Percentiles rank a stretch among this genome's conserved stretches.
Evolutionary conservation across 2,329 filamentous ascomycete genomes (phyloP).

Genomic region (Knufia fluminis): DNA sequence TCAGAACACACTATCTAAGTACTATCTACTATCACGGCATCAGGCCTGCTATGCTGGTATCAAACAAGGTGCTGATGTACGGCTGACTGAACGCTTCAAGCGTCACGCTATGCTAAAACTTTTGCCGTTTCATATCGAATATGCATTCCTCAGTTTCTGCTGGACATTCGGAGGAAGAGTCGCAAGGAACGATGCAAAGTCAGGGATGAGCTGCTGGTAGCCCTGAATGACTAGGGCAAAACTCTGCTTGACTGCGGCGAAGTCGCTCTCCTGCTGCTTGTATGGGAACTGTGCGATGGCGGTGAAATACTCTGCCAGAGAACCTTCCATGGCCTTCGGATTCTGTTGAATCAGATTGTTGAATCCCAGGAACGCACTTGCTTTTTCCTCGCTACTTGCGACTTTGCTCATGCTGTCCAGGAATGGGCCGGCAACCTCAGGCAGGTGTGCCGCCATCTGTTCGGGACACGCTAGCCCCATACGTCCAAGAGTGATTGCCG

Average conservation of each 20-base stretch:
- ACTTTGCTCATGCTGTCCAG: constrained; percentile 73
- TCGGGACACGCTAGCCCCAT: constrained; percentile 72
- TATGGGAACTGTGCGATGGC: constrained; percentile 64
- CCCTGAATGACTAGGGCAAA: constrained; percentile 62
- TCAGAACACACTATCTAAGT: constrained; percentile 4
- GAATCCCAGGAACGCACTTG: constrained; percentile 85
- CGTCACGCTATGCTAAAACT: background rate
- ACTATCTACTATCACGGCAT: constrained; percentile 1
- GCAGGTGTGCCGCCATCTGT: constrained; percentile 67
- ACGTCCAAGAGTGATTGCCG: constrained; percentile 82
- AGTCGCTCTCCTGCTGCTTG: constrained; percentile 54
- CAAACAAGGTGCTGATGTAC: background rate
- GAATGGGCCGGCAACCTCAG: constrained; percentile 73
- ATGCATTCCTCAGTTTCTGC: constrained; percentile 35
- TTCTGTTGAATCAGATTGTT: constrained; percentile 75
- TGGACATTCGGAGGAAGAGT: constrained; percentile 32
- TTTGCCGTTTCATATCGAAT: constrained; percentile 29
- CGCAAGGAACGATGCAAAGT: constrained; percentile 38
- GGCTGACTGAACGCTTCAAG: background rate
- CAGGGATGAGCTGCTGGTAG: constrained; percentile 40
- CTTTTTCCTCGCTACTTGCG: constrained; percentile 85
- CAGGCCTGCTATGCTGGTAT: background rate
- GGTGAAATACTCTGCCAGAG: constrained; percentile 70
- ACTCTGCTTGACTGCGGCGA: constrained; percentile 54
- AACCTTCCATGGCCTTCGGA: constrained; percentile 83